These are phyloP conservation scores for Diphasiastrum complanatum DNA, from an alignment of 83 land plant genomes.

Conservation along the genomic window DNA sequence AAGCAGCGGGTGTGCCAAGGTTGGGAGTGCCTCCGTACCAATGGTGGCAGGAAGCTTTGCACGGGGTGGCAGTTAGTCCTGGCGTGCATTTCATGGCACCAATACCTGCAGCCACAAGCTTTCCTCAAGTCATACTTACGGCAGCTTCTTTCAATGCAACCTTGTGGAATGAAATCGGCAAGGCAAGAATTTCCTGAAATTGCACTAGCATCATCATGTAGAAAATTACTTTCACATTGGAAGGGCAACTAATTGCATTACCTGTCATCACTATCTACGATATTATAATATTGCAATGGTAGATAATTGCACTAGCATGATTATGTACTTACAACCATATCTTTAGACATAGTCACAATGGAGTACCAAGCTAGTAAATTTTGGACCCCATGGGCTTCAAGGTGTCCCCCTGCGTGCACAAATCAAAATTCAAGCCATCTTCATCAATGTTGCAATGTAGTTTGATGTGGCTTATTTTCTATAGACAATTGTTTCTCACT, in stretches of 20 bases:
- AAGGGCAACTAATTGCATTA: neutral
- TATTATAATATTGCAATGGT: neutral
- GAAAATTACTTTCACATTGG: conserved; percentile 7
- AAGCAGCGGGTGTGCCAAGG: conserved; percentile 47
- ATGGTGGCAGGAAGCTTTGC: conserved; percentile 96
- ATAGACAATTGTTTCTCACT: too few relatives aligned
- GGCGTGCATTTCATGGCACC: conserved; percentile 54
- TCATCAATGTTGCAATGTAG: too few relatives aligned
- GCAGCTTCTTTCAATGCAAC: conserved; percentile 62
- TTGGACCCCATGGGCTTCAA: too few relatives aligned
- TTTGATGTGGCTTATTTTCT: too few relatives aligned
- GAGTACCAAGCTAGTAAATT: too few relatives aligned
- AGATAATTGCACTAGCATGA: neutral
- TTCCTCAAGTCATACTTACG: conserved; percentile 71
- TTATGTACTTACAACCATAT: neutral
- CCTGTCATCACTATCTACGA: neutral
- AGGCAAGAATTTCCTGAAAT: conserved; percentile 32
- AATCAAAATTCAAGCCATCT: too few relatives aligned
- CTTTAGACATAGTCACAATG: too few relatives aligned
- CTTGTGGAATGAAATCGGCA: conserved; percentile 56
- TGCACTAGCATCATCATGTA: neutral
- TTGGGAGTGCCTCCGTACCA: conserved; percentile 70
- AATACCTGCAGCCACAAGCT: conserved; percentile 65
- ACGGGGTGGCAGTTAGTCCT: conserved; percentile 55
- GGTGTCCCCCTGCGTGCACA: too few relatives aligned